A percentile compares a stretch with the other conserved stretches of the same genome.
Conservation (phyloP, 805 yeast genomes). For the Metschnikowia borealis region DNA sequence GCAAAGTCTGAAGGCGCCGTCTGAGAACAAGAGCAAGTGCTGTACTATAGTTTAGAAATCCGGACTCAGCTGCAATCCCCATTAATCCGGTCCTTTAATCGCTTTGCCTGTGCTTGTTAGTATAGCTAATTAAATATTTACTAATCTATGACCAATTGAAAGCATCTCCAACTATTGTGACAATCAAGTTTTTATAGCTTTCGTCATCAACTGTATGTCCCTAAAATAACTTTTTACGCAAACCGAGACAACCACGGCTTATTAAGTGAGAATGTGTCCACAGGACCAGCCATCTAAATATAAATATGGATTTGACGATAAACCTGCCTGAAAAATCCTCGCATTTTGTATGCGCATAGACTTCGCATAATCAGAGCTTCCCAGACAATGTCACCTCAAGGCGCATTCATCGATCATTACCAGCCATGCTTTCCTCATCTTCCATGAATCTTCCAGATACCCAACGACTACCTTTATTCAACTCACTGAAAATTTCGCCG, state of each 20-base stretch:
- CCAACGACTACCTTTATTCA: constrained; percentile 1
- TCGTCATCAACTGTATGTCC: no score
- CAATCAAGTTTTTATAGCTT: no score
- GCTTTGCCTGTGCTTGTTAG: background rate
- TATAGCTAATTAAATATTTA: background rate
- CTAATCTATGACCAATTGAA: background rate
- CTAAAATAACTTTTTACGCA: no score
- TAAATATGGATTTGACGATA: no score
- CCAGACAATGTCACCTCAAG: background rate
- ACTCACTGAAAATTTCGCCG: background rate
- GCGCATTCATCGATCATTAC: background rate
- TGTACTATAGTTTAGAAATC: constrained; percentile 14
- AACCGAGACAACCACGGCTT: no score
- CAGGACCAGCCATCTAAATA: no score
- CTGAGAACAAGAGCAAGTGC: constrained; percentile 15
- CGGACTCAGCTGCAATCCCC: background rate
- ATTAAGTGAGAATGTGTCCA: no score
- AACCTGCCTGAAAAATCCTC: background rate
- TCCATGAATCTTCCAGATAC: background rate
- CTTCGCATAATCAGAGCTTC: background rate
- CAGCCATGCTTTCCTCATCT: background rate
- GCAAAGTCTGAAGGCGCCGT: constrained; percentile 8
- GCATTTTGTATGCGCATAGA: background rate
- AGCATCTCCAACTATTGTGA: background rate
- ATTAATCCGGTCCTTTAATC: background rate